Conservation (phyloP, 2,329 filamentous ascomycete species). For the Fusarium proliferatum region DNA sequence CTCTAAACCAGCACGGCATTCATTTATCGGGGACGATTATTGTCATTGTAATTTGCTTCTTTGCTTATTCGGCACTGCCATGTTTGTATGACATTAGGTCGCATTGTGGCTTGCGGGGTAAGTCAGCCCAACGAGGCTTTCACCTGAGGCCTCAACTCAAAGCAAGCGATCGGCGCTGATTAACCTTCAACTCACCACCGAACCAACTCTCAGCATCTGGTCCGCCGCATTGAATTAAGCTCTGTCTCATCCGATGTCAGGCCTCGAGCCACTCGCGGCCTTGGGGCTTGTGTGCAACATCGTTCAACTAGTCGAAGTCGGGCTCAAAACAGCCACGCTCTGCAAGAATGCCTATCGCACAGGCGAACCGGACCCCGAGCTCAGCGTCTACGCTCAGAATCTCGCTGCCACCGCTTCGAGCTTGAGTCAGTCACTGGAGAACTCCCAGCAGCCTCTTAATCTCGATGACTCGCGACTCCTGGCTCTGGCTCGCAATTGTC, state of each 20-base stretch:
- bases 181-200: too few relatives aligned
- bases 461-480: accelerated
- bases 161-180: accelerated
- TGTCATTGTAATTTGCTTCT: too few relatives aligned
- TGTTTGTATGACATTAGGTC: background rate
- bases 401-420: accelerated
- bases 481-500: accelerated
- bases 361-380: accelerated
- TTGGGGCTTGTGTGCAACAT: accelerated
- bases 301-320: accelerated
- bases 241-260: accelerated
- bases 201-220: background rate
- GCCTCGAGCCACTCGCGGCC: background rate
- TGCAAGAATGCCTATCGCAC: background rate
- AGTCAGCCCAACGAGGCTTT: background rate
- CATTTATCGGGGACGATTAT: accelerated
- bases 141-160: background rate
- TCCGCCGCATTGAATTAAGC: accelerated
- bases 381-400: accelerated
- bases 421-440: accelerated
- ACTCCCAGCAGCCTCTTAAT: accelerated
- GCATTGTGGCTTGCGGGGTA: background rate
- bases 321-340: accelerated
- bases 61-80: accelerated
- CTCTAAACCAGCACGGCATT: background rate